phyloP scores from a whole-genome alignment of 495 filamentous ascomycete genomes.

The Neurospora tetraspora region DNA sequence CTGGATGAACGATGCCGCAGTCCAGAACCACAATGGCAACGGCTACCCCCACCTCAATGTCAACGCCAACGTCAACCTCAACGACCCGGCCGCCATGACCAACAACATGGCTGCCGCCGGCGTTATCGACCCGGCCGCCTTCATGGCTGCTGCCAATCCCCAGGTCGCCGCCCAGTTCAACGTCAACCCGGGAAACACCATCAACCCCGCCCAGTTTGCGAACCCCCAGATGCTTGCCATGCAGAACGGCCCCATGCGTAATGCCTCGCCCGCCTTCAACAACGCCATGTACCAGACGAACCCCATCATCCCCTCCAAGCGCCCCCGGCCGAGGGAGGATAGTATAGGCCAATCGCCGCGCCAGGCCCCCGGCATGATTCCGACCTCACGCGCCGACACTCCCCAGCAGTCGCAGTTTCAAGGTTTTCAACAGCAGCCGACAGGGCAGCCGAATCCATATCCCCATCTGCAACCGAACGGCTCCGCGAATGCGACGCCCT shows the following conservation, averaged over 20 bases:
- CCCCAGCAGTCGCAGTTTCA: slow-evolving; percentile 63
- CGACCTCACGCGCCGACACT: slow-evolving; percentile 84
- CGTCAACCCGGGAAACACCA: slow-evolving; percentile 2
- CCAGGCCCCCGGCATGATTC: slow-evolving; percentile 61
- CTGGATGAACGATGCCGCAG: slow-evolving; percentile 72
- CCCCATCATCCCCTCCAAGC: slow-evolving; percentile 78
- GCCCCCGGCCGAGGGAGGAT: slow-evolving; percentile 74
- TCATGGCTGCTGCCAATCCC: slow-evolving; percentile 34
- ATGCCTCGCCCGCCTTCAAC: slow-evolving; percentile 64
- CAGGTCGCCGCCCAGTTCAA: slow-evolving; percentile 34
- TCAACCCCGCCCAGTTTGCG: slow-evolving; percentile 31
- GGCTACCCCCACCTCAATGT: slow-evolving; percentile 56
- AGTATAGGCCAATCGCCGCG: slow-evolving; percentile 73
- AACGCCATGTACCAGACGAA: slow-evolving; percentile 67
- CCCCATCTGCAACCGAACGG: slow-evolving; percentile 76
- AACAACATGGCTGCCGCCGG: slow-evolving; percentile 27
- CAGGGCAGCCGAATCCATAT: slow-evolving; percentile 54
- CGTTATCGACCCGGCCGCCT: slow-evolving; percentile 41
- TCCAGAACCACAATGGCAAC: slow-evolving; percentile 68
- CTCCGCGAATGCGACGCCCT: slow-evolving; percentile 75
- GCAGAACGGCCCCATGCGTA: slow-evolving; percentile 76
- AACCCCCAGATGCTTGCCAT: slow-evolving; percentile 61
- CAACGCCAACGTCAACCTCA: slow-evolving; percentile 38
- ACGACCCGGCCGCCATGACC: slow-evolving; percentile 39
- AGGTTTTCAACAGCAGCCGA: slow-evolving; percentile 43